Base-by-base conservation (phyloP, 805 yeast genomes). In the Nakazawaea wickerhamii region DNA sequence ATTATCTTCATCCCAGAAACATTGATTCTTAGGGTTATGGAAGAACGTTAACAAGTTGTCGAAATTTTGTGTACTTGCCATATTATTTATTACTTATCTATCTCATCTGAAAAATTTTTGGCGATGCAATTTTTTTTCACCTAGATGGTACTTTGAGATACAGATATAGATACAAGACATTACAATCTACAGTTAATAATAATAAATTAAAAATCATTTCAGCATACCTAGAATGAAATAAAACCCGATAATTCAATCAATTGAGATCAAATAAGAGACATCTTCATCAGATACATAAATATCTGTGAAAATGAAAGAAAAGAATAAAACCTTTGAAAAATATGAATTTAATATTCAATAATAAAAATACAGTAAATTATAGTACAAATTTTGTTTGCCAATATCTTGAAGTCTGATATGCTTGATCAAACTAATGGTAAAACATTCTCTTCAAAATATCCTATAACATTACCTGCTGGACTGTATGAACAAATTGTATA, bases 401-500 rank as follows among this genome's bases (percentile, higher is more conserved):
- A 3, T 33, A 21, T 15, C 13, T 8, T 20, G 15, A 11, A 14
- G 15, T 13, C 2, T 36, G 39, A 15, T 10, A 15, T 13, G 20
- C 43, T 19, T 21, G n/a, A 28, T 34, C 14, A 41, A n/a, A 26
- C 43, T 20, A 41, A 39, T 13, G 50, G 50, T 27, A 44, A 38
- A 19, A 48, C 51, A 36, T 48, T 48, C 11, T 41, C 49, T 21
- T 18, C 49, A 17, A 48, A 48, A 14, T 45, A 33, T 22, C 49
- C 49, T 77, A 53, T 68, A 43, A 68, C 61, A 66, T 88, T 88
- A 53, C 96, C 96, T 26, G 89, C 79, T 26, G 89, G 81, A 56
- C 75, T 68, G 61, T 89, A 88, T 40, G 81, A 77, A 61, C 96
- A 88, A 48, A 84, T 75, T 43, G 83, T 68, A 64, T 85, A 86